These are phyloP conservation scores for Mucor sp. DNA, from an alignment of 371 early-diverging fungal genomes.

Conservation along the genomic window DNA sequence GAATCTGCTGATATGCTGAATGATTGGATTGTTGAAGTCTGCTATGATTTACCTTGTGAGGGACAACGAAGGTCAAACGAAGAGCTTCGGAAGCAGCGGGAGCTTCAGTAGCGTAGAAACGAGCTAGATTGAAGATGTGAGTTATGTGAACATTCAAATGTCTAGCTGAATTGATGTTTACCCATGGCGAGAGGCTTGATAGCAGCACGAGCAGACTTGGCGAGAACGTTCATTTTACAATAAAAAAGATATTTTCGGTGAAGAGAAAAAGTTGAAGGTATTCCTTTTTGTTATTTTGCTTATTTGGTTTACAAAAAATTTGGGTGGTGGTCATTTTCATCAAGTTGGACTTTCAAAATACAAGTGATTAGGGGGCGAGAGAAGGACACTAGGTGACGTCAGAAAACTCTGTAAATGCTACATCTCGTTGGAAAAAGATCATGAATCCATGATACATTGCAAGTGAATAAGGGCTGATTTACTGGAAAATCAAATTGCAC, in stretches of 20 bases:
- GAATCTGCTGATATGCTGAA: not conserved
- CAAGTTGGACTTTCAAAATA: slow-evolving; percentile 28
- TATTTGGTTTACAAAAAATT: slow-evolving; percentile 20
- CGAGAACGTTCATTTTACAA: slow-evolving; percentile 60
- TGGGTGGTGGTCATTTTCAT: slow-evolving; percentile 1
- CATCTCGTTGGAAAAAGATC: not conserved
- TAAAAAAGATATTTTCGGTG: slow-evolving; percentile 16
- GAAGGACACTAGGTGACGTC: slow-evolving; percentile 17
- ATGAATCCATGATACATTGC: not conserved
- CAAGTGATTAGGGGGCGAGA: slow-evolving; percentile 9
- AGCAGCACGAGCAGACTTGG: slow-evolving; percentile 59
- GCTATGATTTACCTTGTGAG: slow-evolving; percentile 76
- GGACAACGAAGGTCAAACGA: slow-evolving; percentile 86
- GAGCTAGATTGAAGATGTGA: slow-evolving; percentile 36
- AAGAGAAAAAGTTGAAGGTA: slow-evolving; percentile 19
- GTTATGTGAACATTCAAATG: not conserved
- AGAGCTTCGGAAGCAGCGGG: slow-evolving; percentile 74
- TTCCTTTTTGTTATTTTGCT: slow-evolving; percentile 17
- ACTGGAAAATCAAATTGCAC: not conserved
- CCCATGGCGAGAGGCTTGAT: slow-evolving; percentile 50
- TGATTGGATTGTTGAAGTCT: not conserved
- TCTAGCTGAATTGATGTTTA: slow-evolving; percentile 26
- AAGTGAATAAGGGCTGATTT: not conserved
- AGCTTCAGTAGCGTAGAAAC: slow-evolving; percentile 80
- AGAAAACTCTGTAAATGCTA: not conserved